These are phyloP conservation scores for Carex arenaria DNA, from an alignment of 202 grass and related monocot species.

Conservation along the genomic window DNA sequence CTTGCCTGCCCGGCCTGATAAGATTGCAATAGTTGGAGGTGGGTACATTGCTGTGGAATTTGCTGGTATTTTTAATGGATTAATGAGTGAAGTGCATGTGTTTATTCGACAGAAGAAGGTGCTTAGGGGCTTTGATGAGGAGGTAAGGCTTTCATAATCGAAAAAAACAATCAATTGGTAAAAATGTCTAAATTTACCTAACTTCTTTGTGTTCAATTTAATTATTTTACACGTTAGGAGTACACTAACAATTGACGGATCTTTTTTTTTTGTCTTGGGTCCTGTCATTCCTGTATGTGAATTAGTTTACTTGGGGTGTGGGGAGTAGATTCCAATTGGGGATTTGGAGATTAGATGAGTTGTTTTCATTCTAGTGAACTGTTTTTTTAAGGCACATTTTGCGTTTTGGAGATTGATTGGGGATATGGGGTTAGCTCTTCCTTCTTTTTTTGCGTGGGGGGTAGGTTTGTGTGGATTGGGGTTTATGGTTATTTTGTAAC, in stretches of 20 bases:
- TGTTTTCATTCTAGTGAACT: not conserved
- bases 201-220: not conserved
- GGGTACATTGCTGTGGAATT: conserved; percentile 90
- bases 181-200: not conserved
- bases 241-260: not conserved
- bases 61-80: conserved; percentile 71
- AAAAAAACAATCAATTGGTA: not conserved
- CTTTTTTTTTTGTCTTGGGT: not conserved
- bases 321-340: not conserved
- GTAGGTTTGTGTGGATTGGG: not conserved
- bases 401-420: no score
- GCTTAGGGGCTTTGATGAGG: conserved; percentile 73
- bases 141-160: conserved; percentile 24
- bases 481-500: not conserved
- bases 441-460: no score
- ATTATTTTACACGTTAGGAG: not conserved
- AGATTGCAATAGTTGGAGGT: conserved; percentile 83
- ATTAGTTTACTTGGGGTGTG: not conserved
- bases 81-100: conserved; percentile 72
- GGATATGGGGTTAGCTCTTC: no score
- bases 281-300: not conserved
- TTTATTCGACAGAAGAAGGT: conserved; percentile 81
- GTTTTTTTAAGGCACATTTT: not conserved
- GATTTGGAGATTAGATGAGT: not conserved
- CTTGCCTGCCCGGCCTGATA: conserved; percentile 51